Evolutionary conservation across 2,329 filamentous ascomycete genomes (phyloP).

Genomic region (Nemania diffusa): DNA sequence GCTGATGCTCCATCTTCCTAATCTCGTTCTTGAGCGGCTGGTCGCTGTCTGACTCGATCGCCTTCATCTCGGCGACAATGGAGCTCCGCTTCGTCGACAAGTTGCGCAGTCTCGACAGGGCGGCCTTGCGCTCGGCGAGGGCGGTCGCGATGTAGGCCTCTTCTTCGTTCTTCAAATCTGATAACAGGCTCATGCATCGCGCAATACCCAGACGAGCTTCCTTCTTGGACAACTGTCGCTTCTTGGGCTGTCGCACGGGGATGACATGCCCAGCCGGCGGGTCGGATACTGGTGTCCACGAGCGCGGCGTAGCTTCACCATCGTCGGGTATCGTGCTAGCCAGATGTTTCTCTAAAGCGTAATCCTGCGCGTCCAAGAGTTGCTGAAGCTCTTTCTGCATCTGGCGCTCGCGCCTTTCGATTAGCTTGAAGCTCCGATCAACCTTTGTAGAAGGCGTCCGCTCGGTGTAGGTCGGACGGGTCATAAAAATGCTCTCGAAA

Average conservation of each 20-base stretch:
- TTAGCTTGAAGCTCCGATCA: constrained; percentile 46
- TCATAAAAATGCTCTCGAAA: constrained; percentile 45
- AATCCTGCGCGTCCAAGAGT: constrained; percentile 68
- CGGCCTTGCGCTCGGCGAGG: constrained; percentile 65
- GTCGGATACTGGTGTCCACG: constrained; percentile 33
- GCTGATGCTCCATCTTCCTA: constrained; percentile 66
- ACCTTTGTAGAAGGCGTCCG: constrained; percentile 37
- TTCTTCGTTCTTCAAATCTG: constrained; percentile 75
- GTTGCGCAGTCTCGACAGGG: constrained; percentile 66
- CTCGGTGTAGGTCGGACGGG: constrained; percentile 38
- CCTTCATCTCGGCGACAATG: constrained; percentile 62
- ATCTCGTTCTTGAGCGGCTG: constrained; percentile 71
- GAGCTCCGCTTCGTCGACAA: constrained; percentile 62
- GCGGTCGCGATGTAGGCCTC: constrained; percentile 68
- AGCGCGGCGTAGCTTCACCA: constrained; percentile 26
- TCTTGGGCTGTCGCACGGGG: constrained; percentile 68
- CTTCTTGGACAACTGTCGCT: constrained; percentile 65
- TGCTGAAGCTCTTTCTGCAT: constrained; percentile 68
- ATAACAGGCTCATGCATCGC: constrained; percentile 70
- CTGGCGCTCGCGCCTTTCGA: constrained; percentile 60
- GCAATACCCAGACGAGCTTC: constrained; percentile 73
- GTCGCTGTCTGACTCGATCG: constrained; percentile 65
- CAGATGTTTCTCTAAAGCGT: constrained; percentile 58
- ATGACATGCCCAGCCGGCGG: constrained; percentile 53
- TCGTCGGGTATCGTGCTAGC: constrained; percentile 37